These are phyloP conservation scores for Sordariomycetes sp. DNA, from an alignment of 2,329 filamentous ascomycete genomes.

Conservation along the genomic window DNA sequence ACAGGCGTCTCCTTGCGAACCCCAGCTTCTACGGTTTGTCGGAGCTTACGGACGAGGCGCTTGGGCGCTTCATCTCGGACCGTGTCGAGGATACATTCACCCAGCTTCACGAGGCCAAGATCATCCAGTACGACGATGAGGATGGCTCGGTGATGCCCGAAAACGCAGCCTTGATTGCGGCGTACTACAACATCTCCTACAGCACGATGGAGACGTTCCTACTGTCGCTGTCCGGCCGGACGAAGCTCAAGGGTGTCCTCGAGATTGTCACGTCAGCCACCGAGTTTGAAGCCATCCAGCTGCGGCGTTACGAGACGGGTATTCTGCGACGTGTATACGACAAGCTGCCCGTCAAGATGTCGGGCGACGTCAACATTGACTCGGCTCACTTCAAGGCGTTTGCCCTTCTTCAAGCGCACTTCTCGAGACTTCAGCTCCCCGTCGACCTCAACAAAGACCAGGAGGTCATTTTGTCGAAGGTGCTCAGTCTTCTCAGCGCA, in stretches of 20 bases:
- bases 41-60: constrained; percentile 77
- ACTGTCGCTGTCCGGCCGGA: constrained; percentile 73
- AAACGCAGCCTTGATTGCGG: constrained; percentile 94
- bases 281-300: constrained; percentile 92
- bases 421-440: constrained; percentile 91
- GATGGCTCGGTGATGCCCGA: constrained; percentile 81
- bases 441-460: constrained; percentile 95
- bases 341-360: constrained; percentile 88
- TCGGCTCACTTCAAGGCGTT: constrained; percentile 98
- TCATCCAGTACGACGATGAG: constrained; percentile 89
- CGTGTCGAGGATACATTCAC: constrained; percentile 86
- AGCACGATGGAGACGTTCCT: constrained; percentile 99
- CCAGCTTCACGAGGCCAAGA: constrained; percentile 83
- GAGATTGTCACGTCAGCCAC: constrained; percentile 96
- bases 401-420: constrained; percentile 92
- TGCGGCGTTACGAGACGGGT: constrained; percentile 80
- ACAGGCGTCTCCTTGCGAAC: constrained; percentile 85
- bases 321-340: constrained; percentile 89
- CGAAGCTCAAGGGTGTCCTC: constrained; percentile 91
- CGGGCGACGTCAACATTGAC: constrained; percentile 61
- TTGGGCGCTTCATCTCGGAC: constrained; percentile 91
- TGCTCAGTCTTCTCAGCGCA: constrained; percentile 78
- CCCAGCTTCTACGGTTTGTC: constrained; percentile 91
- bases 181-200: constrained; percentile 99
- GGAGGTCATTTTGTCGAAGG: constrained; percentile 71